Base-by-base conservation (phyloP, 345 rosid genomes). In the Gossypium arboreum region DNA sequence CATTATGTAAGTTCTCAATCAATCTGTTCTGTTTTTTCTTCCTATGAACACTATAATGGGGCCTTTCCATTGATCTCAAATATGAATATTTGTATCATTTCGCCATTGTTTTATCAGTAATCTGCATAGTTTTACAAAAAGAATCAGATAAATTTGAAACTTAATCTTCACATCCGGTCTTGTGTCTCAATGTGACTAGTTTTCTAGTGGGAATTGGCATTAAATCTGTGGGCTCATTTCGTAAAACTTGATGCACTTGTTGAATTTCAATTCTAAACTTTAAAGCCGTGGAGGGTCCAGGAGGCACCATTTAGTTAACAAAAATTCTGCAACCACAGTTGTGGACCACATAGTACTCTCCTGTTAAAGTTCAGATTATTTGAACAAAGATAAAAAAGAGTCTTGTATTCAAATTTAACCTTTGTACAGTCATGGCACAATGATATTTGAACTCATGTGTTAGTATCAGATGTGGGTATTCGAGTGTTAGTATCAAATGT, bases 1-100 rank as follows among this genome's bases (percentile, higher is more conserved):
- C 98, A 85, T 71, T 91, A 89, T 81, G 97, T 93, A 82, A 90
- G 98, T 72, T 77, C 45, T 64, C 60, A 1, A 70, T 52, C 39
- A 13, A 47, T 7, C 3, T 47, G 7, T 22, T 22, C 51, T 60
- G 7, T 58, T 2, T 54, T 54, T 54, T 22, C 34, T 5, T 6
- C 57, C 44, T 8, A 50, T 50, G 58, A 68, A 50, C 58, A 25
- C 24, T 51, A 17, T 16, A 48, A 12, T 73, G 24, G 13, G 5
- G 39, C 63, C 51, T 68, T 48, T 17, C 56, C 63, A 52, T 43
- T 12, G 12, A 52, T 68, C 52, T n/a, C 68, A 27, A 45, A 57
- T 55, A 39, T 25, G 67, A 62, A 64, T 45, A 3, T 16, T 44
- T 65, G 41, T 16, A 18, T 20, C 66, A 45, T 74, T 73, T 22